Conservation (phyloP, 139 green algal genomes). For the Tetraselmis chui region DNA sequence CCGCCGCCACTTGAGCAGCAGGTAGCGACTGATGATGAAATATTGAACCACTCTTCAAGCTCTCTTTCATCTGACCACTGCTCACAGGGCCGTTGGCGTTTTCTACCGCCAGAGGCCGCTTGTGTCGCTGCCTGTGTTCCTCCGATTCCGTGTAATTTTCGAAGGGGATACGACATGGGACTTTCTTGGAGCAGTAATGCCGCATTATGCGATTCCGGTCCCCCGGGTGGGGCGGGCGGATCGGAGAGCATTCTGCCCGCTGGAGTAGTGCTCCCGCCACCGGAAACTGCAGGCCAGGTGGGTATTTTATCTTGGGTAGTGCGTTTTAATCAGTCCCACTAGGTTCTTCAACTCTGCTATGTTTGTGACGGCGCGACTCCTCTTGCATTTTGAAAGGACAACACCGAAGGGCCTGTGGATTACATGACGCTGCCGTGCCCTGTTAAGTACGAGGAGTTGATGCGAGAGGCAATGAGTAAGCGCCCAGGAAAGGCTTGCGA, state of each 20-base stretch:
- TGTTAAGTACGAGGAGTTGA: conserved; percentile 90
- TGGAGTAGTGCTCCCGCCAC: neutral
- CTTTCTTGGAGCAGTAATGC: neutral
- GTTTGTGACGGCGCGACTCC: neutral
- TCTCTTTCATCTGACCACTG: too few species aligned
- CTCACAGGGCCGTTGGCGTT: too few species aligned
- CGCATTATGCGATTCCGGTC: neutral
- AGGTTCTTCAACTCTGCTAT: neutral
- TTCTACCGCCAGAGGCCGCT: too few species aligned
- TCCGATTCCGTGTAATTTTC: too few species aligned
- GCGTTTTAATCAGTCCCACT: neutral
- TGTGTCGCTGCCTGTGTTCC: too few species aligned
- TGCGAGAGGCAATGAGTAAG: conserved; percentile 81
- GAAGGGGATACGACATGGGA: neutral
- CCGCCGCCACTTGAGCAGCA: too few species aligned
- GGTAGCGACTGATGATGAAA: too few species aligned
- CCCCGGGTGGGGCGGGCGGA: neutral
- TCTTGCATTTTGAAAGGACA: neutral
- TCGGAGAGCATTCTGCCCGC: neutral
- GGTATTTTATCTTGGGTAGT: too few species aligned
- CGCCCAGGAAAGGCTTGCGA: neutral
- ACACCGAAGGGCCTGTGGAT: conserved; percentile 12
- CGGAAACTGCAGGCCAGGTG: neutral
- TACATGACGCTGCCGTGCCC: conserved; percentile 70
- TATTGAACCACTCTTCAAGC: too few species aligned